Evolutionary conservation across 305 asterid genomes (phyloP).

Genomic region (Solanum chacoense): DNA sequence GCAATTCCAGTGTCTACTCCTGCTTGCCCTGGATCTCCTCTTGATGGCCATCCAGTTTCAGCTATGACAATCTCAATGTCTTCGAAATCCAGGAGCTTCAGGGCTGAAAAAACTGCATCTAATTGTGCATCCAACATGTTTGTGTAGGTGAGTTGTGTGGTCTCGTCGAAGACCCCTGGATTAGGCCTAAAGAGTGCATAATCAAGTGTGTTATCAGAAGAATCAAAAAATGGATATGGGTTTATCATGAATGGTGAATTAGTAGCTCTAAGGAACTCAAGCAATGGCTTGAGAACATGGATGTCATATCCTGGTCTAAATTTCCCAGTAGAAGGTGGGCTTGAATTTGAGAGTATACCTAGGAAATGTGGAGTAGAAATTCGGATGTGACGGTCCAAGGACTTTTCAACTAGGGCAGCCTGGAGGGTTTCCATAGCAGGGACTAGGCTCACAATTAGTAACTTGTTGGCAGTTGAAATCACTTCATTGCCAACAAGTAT

Average conservation of each 20-base stretch:
- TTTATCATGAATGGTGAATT: conserved; percentile 61
- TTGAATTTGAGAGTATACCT: conserved; percentile 48
- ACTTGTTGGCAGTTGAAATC: conserved; percentile 40
- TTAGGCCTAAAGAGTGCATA: conserved; percentile 56
- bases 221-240: conserved; percentile 60
- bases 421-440: conserved; percentile 63
- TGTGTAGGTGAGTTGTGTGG: conserved; percentile 31
- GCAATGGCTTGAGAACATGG: conserved; percentile 50
- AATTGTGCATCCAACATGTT: conserved; percentile 69
- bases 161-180: conserved; percentile 37
- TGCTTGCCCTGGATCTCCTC: conserved; percentile 49
- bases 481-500: conserved; percentile 65
- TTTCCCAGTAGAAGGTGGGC: conserved; percentile 51
- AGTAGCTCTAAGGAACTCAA: conserved; percentile 41
- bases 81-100: conserved; percentile 28
- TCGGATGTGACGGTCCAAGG: conserved; percentile 26
- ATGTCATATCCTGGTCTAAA: conserved; percentile 51
- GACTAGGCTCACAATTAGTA: conserved; percentile 34
- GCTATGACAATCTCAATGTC: conserved; percentile 54
- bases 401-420: conserved; percentile 28
- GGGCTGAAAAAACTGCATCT: conserved; percentile 56
- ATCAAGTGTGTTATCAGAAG: conserved; percentile 35
- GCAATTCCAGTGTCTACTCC: conserved; percentile 48
- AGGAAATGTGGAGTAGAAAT: conserved; percentile 67
- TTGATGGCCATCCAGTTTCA: conserved; percentile 76